A percentile compares a stretch with the other conserved stretches of the same genome.
Conservation (phyloP, 371 early-diverging fungal genomes). For the Circinella umbellata region DNA sequence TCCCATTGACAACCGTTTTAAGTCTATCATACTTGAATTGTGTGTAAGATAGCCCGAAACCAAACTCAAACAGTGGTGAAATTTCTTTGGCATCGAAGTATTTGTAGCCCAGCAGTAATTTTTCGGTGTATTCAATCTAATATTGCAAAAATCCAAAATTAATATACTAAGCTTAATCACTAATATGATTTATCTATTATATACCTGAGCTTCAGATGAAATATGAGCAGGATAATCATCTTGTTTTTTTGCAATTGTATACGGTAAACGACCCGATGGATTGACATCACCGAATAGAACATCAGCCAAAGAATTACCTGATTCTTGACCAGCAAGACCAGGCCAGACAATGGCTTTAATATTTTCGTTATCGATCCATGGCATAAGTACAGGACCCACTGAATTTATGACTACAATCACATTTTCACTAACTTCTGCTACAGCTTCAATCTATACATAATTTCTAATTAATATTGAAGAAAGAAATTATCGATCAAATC, state of each 20-base stretch:
- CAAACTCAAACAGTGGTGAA: conserved; percentile 55
- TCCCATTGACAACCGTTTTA: background rate
- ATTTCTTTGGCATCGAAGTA: conserved; percentile 49
- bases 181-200: background rate
- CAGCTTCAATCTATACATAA: conserved; percentile 48
- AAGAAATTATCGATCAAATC: no score
- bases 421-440: conserved; percentile 56
- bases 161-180: background rate
- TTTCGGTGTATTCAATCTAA: conserved; percentile 51
- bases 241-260: conserved; percentile 38
- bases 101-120: conserved; percentile 54
- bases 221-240: conserved; percentile 47
- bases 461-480: background rate
- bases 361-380: conserved; percentile 60
- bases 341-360: conserved; percentile 61
- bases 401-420: conserved; percentile 65
- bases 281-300: conserved; percentile 59
- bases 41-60: conserved; percentile 63
- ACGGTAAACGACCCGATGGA: conserved; percentile 60
- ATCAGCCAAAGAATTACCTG: conserved; percentile 57
- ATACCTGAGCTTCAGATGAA: conserved; percentile 33
- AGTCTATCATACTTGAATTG: conserved; percentile 42
- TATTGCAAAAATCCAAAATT: no score
- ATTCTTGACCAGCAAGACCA: conserved; percentile 57
- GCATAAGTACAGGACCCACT: conserved; percentile 62